phyloP scores from a whole-genome alignment of 2,329 filamentous ascomycete genomes.

The Calonectria pseudoreteaudii region DNA sequence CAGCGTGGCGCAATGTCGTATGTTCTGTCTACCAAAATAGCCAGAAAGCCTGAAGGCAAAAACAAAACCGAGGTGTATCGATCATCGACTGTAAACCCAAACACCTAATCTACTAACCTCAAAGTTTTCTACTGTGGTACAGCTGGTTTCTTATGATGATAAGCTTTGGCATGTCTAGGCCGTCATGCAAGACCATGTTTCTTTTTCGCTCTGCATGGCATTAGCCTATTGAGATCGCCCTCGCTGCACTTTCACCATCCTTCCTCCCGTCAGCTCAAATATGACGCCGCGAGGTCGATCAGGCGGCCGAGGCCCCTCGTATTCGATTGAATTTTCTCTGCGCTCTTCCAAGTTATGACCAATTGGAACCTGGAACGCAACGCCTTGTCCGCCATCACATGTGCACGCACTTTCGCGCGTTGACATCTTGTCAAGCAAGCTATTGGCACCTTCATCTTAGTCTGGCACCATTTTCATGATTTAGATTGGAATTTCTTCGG shows the following conservation, averaged over 20 bases:
- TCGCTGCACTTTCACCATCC: neutral
- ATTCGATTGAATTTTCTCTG: neutral
- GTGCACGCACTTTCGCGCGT: neutral
- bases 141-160: neutral
- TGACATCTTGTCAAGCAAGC: neutral
- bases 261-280: too few relatives aligned
- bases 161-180: neutral
- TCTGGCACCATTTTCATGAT: neutral
- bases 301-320: neutral
- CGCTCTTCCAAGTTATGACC: neutral
- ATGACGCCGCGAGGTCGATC: neutral
- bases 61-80: too few relatives aligned
- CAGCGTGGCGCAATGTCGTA: neutral
- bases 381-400: neutral
- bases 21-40: too few relatives aligned
- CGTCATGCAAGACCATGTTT: neutral
- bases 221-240: neutral
- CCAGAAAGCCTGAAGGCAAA: too few relatives aligned
- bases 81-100: too few relatives aligned
- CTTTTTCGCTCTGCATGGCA: neutral
- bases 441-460: neutral
- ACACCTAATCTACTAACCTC: too few relatives aligned
- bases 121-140: too few relatives aligned
- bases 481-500: neutral
- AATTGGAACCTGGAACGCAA: neutral